A percentile compares a stretch with the other conserved stretches of the same genome.
Evolutionary conservation across 495 filamentous ascomycete genomes (phyloP).

Genomic region (Margaritispora aquatica): DNA sequence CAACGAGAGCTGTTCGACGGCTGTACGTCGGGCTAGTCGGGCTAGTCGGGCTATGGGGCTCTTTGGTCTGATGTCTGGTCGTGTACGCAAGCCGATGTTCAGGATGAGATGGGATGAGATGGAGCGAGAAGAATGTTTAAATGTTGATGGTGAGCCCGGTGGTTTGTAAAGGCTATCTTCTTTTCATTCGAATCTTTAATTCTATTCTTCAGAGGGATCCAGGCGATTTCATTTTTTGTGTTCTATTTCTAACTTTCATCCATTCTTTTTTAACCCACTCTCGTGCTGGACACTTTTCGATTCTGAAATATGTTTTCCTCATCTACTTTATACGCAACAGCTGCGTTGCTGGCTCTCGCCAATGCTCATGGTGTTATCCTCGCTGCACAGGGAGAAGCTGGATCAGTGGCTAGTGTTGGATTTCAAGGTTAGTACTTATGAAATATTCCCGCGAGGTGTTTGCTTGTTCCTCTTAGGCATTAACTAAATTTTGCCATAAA

Average conservation of each 20-base stretch:
- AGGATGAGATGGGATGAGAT: background rate
- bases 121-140: background rate
- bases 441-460: too few relatives aligned
- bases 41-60: too few relatives aligned
- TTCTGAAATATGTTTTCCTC: conserved; percentile 30
- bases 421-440: conserved; percentile 31
- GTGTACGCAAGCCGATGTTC: background rate
- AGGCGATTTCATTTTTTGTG: conserved; percentile 30
- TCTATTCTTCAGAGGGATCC: conserved; percentile 16
- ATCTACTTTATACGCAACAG: conserved; percentile 30
- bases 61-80: background rate
- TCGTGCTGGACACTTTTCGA: conserved; percentile 28
- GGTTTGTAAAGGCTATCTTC: conserved; percentile 19
- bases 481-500: too few relatives aligned
- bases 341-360: conserved; percentile 27
- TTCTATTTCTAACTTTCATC: conserved; percentile 31
- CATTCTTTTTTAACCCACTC: conserved; percentile 29
- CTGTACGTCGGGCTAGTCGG: conserved; percentile 1
- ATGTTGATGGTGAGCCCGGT: background rate
- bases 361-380: conserved; percentile 38
- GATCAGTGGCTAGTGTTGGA: conserved; percentile 35
- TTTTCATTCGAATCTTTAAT: conserved; percentile 27
- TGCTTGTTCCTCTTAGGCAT: too few relatives aligned
- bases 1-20: conserved; percentile 8
- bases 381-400: conserved; percentile 32